These are phyloP conservation scores for Claviceps maximensis DNA, from an alignment of 2,329 filamentous ascomycete species.

Conservation along the genomic window DNA sequence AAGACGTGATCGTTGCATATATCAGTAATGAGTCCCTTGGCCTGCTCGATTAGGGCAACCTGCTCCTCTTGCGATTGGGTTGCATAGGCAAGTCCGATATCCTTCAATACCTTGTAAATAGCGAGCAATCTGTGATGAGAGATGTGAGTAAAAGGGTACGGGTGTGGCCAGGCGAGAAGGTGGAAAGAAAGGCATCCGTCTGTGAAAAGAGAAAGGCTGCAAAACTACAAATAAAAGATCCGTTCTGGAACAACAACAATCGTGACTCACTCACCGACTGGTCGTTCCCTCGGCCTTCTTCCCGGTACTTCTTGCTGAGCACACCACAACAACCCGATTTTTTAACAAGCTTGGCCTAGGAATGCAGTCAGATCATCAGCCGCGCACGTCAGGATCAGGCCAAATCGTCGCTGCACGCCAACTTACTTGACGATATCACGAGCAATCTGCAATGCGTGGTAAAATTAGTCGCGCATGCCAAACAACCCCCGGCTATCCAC, in stretches of 20 bases:
- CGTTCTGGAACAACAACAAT: not conserved
- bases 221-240: not conserved
- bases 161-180: no score
- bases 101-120: constrained; percentile 43
- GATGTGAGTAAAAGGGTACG: not conserved
- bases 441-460: constrained; percentile 23
- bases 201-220: no score
- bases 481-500: not conserved
- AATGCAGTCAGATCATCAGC: not conserved
- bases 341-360: constrained; percentile 38
- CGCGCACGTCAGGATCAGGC: not conserved
- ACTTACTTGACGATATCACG: constrained; percentile 30
- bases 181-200: not conserved
- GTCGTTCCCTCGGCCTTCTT: constrained; percentile 94
- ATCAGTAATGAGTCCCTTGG: constrained; percentile 62
- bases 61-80: constrained; percentile 40
- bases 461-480: not conserved
- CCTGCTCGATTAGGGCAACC: constrained; percentile 44
- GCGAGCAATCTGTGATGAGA: constrained; percentile 35
- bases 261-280: constrained; percentile 63
- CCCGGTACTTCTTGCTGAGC: constrained; percentile 85
- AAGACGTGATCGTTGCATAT: constrained; percentile 72
- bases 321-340: constrained; percentile 80
- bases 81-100: constrained; percentile 31
- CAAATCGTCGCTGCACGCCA: not conserved